Conservation (phyloP, 2,329 filamentous ascomycete species). For the Magnaporthiopsis rhizophila region DNA sequence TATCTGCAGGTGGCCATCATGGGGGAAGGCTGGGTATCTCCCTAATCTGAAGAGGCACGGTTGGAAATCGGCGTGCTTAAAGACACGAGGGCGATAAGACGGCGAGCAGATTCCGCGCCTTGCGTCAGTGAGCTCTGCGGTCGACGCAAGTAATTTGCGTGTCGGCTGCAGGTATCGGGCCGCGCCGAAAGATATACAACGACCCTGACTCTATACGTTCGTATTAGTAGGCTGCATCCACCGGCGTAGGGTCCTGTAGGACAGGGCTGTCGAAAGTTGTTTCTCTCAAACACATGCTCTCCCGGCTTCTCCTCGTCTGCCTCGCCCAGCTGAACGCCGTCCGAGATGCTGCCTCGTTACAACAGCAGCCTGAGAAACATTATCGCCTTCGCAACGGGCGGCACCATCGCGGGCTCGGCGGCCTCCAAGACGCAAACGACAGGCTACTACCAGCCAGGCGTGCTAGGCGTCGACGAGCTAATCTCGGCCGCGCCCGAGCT, state of each 20-base stretch:
- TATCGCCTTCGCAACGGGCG: constrained; percentile 49
- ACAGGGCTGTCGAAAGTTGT: neutral
- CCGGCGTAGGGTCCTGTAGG: too few relatives aligned
- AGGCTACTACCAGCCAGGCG: constrained; percentile 34
- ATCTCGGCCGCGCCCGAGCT: constrained; percentile 48
- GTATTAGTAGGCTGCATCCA: neutral
- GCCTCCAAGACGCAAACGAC: constrained; percentile 37
- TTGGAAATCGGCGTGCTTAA: neutral
- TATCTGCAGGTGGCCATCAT: neutral
- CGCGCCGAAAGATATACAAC: neutral
- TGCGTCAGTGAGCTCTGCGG: neutral
- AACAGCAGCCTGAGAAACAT: constrained; percentile 39
- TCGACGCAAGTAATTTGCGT: neutral
- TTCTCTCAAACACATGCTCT: neutral
- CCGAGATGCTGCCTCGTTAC: neutral
- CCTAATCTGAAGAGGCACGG: neutral
- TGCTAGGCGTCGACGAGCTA: constrained; percentile 39
- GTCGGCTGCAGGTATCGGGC: neutral
- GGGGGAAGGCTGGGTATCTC: neutral
- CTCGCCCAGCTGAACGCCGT: neutral
- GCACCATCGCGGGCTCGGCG: constrained; percentile 49
- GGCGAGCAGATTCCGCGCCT: neutral
- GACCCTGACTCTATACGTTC: neutral
- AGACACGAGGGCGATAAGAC: neutral
- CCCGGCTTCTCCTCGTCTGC: neutral